Evolutionary conservation across 441 rosid genomes (phyloP).

Genomic region (Pelargonium myrrhifolium): DNA sequence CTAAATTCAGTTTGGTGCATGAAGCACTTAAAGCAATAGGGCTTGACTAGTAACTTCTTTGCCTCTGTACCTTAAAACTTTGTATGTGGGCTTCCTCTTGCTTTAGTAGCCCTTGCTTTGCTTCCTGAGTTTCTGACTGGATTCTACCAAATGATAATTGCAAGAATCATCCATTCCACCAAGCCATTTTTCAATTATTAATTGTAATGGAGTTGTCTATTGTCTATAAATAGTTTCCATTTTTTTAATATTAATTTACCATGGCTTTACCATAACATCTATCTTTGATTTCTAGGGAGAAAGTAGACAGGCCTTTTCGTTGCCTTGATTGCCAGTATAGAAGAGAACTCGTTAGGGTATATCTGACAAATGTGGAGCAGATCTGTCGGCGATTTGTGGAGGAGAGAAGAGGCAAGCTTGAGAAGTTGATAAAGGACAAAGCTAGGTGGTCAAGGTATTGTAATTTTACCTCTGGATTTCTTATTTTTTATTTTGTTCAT

Average conservation of each 20-base stretch:
- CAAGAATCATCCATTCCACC: too few species aligned
- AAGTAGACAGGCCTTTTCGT: conserved; percentile 86
- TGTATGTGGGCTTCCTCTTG: too few species aligned
- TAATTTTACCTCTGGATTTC: background rate
- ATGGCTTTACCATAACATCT: conserved; percentile 2
- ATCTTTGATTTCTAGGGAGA: conserved; percentile 53
- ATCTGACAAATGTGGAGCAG: conserved; percentile 82
- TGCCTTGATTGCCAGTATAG: conserved; percentile 90
- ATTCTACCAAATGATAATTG: too few species aligned
- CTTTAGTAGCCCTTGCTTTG: too few species aligned
- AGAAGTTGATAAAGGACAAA: conserved; percentile 72
- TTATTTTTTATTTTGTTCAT: background rate
- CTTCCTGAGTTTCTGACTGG: too few species aligned
- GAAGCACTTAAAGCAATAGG: too few species aligned
- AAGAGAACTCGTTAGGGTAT: conserved; percentile 94
- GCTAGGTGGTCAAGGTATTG: conserved; percentile 86
- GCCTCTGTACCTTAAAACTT: too few species aligned
- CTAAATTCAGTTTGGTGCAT: too few species aligned
- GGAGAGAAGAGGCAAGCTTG: conserved; percentile 77
- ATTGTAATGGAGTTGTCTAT: too few species aligned
- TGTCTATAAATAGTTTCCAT: too few species aligned
- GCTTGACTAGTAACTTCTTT: too few species aligned
- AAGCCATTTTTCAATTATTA: too few species aligned
- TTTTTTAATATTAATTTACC: background rate
- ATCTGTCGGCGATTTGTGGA: conserved; percentile 81